Evolutionary conservation across 1,284 basidiomycete genomes (phyloP), one percentile per base, ranked within the genome.

Genomic region (Marasmius oreades): DNA sequence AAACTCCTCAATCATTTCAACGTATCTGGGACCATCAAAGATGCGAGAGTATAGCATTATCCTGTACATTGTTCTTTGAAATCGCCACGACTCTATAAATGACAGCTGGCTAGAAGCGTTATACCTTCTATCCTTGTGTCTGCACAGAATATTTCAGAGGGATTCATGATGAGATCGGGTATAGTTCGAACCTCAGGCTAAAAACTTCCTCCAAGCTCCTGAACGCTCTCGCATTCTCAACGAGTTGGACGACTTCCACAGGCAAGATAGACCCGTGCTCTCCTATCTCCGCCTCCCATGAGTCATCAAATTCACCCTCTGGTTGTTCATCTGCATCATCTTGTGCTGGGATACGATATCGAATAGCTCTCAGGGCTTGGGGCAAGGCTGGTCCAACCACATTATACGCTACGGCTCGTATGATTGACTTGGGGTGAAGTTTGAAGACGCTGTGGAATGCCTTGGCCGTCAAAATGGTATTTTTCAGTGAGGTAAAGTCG

Each of bases 401-500:
- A 55, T 76, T 76, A 18, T 62, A 59, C 2, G 70, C 63, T 14
- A 78, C 69, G 3, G 69, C 60, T 23, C 62, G 59, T 2, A 70
- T 45, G 34, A 73, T 68, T 2, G 71, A 70, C 22, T 62, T 66
- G 1, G 73, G 69, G 33, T 66, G 70, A 2, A 57, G 46, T 28
- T 66, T 51, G 57, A 72, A 77, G 59, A 72, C 67, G 31, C 60
- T 53, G 52, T 75, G 65, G 36, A 72, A 55, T 6, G 55, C 52
- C 55, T 71, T 75, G 24, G 68, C 71, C 12, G 66, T 59, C 3
- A 67, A 62, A 51, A 73, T 65, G 23, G 64, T 58, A 2, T 66
- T 62, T 5, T 59, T 51, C 18, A 75, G 60, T 14, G 63, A 64
- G 12, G 47, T n/a, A 31, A 73, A 67, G 54, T 71, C 66, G 18